A percentile compares a stretch with the other conserved stretches of the same genome.
These are phyloP conservation scores for Peronospora tabacina DNA, from an alignment of 352 stramenopile species.

Conservation along the genomic window DNA sequence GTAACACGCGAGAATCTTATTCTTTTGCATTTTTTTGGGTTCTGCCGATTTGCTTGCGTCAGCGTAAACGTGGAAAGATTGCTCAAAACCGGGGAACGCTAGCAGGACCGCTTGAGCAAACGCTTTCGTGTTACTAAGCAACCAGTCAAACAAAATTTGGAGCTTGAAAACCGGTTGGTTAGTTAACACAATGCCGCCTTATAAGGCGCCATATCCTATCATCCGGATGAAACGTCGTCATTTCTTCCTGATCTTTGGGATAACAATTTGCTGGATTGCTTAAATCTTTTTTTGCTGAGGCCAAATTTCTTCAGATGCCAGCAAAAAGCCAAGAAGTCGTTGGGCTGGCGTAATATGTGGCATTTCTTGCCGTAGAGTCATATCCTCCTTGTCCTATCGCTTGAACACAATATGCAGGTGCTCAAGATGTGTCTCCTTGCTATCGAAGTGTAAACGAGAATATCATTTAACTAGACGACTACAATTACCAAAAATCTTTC, in stretches of 20 bases:
- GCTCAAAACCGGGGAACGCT: too few species aligned
- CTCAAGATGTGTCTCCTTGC: background rate
- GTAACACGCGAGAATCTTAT: too few species aligned
- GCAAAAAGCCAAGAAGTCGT: background rate
- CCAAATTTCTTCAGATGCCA: background rate
- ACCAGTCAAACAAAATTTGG: too few species aligned
- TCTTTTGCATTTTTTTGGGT: too few species aligned
- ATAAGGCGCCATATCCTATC: too few species aligned
- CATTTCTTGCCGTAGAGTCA: background rate
- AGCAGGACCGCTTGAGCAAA: too few species aligned
- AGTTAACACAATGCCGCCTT: too few species aligned
- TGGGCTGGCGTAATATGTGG: too few species aligned
- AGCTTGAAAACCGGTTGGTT: too few species aligned
- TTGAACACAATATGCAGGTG: background rate
- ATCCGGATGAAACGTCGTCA: background rate
- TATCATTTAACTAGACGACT: background rate
- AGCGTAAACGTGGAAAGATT: too few species aligned
- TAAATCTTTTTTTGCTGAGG: background rate
- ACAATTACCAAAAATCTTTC: background rate
- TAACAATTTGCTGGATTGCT: background rate
- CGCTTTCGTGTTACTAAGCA: too few species aligned
- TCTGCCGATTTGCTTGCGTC: too few species aligned
- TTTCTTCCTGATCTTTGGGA: background rate
- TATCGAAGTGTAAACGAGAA: background rate
- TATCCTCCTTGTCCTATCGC: background rate